Conservation (phyloP, 2,329 filamentous ascomycete species). For the Conoideocrella luteorostrata region DNA sequence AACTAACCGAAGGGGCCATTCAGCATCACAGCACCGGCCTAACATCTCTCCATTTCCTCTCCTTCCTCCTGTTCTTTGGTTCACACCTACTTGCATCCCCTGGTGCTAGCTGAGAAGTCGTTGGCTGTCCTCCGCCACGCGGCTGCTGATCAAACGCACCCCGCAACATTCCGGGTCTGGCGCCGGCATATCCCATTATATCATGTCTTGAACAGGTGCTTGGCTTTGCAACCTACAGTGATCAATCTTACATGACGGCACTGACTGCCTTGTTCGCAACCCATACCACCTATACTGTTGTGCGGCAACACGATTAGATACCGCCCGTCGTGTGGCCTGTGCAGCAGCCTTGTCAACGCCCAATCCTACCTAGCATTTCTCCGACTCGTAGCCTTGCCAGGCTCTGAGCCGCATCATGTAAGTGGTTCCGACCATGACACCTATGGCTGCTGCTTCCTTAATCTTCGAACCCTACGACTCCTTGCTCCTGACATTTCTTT, state of each 20-base stretch:
- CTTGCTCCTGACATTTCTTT: constrained; percentile 8
- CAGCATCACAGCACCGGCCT: not conserved
- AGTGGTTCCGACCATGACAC: constrained; percentile 13
- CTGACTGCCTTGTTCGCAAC: constrained; percentile 10
- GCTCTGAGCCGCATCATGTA: constrained; percentile 27
- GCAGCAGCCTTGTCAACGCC: not conserved
- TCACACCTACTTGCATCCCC: not conserved
- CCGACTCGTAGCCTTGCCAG: constrained; percentile 8
- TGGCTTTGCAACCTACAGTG: constrained; percentile 13
- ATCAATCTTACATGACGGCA: constrained; percentile 16
- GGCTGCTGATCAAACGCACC: constrained; percentile 1
- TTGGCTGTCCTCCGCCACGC: not conserved
- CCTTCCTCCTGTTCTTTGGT: not conserved
- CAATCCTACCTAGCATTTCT: not conserved
- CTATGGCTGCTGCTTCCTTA: not conserved
- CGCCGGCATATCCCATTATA: constrained; percentile 5
- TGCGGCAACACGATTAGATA: not conserved
- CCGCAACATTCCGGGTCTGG: constrained; percentile 8
- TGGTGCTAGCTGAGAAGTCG: not conserved
- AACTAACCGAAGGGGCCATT: not conserved
- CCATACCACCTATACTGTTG: not conserved
- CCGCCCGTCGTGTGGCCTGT: constrained; percentile 6
- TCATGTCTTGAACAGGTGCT: constrained; percentile 10
- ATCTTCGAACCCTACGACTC: not conserved
- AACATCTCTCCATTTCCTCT: not conserved